Evolutionary conservation across 164 flowering plant genomes (phyloP), one percentile per base, ranked within the genome.

Genomic region (Brasenia schreberi): DNA sequence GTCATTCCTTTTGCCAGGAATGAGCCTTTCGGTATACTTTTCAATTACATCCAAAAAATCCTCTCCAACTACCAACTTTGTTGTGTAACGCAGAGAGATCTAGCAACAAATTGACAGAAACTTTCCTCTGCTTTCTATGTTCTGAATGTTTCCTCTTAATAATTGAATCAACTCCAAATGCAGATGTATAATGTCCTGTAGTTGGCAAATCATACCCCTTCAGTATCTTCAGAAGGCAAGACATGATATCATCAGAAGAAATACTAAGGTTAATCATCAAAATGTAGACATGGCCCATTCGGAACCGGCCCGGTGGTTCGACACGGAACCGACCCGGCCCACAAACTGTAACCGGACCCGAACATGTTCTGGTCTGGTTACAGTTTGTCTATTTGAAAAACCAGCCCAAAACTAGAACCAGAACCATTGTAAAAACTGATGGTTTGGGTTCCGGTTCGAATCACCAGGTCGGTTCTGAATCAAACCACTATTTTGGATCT

Each of bases 121-220:
- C 87, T 72, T 78, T 84, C 74, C 95, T 86, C 49, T 86, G 78
- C 66, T 63, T 83, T 77, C 77, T 94, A 75, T 87, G 92, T 68
- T 85, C 80, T 42, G 74, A 68, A 60, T 80, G 65, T 68, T 81
- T 85, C 75, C 83, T 89, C 76, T 77, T 86, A 87, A 83, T 76
- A 53, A 77, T 81, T 69, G 69, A 62, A 82, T 85, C 87, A 64
- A 75, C 74, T 70, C 92, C 90, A 68, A 77, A 67, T 66, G 81
- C 85, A 64, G 87, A 77, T 59, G 70, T 53, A 59, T 77, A 76
- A 9, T 65, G 66, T 62, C 66, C 70, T 62, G 72, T 69, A 52
- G 73, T 74, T 18, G 85, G 81, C 61, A 85, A 75, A 75, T 77
- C 77, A 71, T 77, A 81, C 65, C 97, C 97, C 70, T 71, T 77